A percentile compares a stretch with the other conserved stretches of the same genome.
Conservation (phyloP, 768 basidiomycete genomes). For the Phylloporus sp. region DNA sequence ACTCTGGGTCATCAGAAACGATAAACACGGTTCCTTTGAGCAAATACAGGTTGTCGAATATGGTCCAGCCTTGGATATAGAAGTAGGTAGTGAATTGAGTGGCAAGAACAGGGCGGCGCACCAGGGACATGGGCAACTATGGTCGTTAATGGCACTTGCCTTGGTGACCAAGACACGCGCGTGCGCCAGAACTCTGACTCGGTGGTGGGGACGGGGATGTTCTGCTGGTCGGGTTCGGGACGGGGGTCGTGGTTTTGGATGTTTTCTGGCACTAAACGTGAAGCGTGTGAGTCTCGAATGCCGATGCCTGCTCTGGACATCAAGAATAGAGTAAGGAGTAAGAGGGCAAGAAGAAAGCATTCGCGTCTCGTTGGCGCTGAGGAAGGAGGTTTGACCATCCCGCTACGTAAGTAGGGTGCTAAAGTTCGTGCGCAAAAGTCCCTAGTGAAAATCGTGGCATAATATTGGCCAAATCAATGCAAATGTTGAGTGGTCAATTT, state of each 20-base stretch:
- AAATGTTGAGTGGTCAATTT: too few species aligned
- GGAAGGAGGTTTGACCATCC: constrained; percentile 19
- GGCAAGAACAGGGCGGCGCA: constrained; percentile 20
- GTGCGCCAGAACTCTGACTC: constrained; percentile 28
- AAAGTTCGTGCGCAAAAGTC: too few species aligned
- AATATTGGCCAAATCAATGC: too few species aligned
- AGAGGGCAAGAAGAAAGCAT: constrained; percentile 42
- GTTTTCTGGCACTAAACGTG: constrained; percentile 7
- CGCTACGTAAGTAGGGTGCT: not conserved
- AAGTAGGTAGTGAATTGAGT: not conserved
- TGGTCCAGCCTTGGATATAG: constrained; percentile 69
- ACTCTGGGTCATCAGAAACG: constrained; percentile 66
- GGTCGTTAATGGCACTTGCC: constrained; percentile 50
- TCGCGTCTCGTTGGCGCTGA: constrained; percentile 54
- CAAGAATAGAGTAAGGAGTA: constrained; percentile 47
- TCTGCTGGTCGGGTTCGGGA: not conserved
- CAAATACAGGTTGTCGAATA: constrained; percentile 79
- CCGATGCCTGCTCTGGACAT: constrained; percentile 29
- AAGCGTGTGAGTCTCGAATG: constrained; percentile 1
- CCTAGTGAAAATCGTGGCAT: too few species aligned
- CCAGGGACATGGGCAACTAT: constrained; percentile 76
- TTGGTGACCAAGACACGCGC: constrained; percentile 37
- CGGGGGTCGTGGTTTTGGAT: not conserved
- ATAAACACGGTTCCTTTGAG: constrained; percentile 78
- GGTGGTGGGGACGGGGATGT: constrained; percentile 5